Conservation (phyloP, 2,329 filamentous ascomycete genomes). For the Fusarium poae region DNA sequence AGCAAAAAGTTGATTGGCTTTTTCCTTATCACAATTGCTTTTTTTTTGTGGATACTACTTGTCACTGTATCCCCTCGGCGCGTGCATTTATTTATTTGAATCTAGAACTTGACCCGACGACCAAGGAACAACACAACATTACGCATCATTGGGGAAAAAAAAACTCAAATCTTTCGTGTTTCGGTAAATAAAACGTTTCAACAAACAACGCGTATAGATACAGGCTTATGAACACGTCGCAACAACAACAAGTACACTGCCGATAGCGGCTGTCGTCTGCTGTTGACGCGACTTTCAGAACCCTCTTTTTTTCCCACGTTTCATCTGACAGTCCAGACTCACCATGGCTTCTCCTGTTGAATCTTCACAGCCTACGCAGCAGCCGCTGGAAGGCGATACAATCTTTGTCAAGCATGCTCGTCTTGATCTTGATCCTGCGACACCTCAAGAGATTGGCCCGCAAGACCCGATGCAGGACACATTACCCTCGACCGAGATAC, state of each 20-base stretch:
- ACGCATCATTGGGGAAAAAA: slow-evolving; percentile 36
- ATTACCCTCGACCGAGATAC: slow-evolving; percentile 69
- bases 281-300: slow-evolving; percentile 30
- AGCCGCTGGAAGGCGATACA: slow-evolving; percentile 50
- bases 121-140: slow-evolving; percentile 10
- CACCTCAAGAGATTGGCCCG: slow-evolving; percentile 50
- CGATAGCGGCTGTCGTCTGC: slow-evolving; percentile 2
- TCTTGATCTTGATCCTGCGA: slow-evolving; percentile 49
- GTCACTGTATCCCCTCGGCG: slow-evolving; percentile 22
- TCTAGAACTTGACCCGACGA: slow-evolving; percentile 21
- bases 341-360: slow-evolving; percentile 54
- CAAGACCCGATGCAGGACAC: slow-evolving; percentile 64
- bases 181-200: not conserved
- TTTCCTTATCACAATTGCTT: slow-evolving; percentile 2
- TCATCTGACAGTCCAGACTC: not conserved
- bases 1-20: not conserved
- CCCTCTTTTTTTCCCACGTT: slow-evolving; percentile 4
- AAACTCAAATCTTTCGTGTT: slow-evolving; percentile 26
- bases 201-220: slow-evolving; percentile 31
- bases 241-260: not conserved
- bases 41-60: slow-evolving; percentile 27
- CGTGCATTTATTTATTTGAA: slow-evolving; percentile 39
- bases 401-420: slow-evolving; percentile 51
- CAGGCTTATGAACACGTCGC: slow-evolving; percentile 25
- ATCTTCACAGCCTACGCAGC: slow-evolving; percentile 49